A percentile compares a stretch with the other conserved stretches of the same genome.
phyloP scores from a whole-genome alignment of 2,329 filamentous ascomycete genomes.

The Epichloe gansuensis region DNA sequence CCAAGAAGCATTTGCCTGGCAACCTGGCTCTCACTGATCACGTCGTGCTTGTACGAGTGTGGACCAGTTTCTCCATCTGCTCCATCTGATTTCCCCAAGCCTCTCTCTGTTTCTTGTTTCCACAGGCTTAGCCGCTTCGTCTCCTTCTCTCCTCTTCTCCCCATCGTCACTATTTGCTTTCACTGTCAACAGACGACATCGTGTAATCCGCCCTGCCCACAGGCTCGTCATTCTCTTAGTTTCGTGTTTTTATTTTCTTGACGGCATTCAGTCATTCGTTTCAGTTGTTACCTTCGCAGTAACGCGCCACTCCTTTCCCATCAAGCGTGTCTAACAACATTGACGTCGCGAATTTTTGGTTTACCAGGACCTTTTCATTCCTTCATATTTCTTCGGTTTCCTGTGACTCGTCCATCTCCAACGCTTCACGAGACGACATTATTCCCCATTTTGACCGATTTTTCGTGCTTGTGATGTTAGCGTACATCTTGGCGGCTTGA shows the following conservation, averaged over 20 bases:
- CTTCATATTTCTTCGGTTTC: background rate
- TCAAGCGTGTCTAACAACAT: background rate
- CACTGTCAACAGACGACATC: slow-evolving; percentile 24
- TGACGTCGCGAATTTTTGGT: background rate
- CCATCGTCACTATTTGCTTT: slow-evolving; percentile 20
- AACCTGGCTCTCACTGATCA: no score
- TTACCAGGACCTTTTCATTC: background rate
- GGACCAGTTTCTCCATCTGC: slow-evolving; percentile 1
- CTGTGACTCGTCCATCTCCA: background rate
- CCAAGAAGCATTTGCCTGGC: no score
- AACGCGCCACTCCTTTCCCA: slow-evolving; percentile 3
- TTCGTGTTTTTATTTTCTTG: slow-evolving; percentile 8
- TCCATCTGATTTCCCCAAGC: slow-evolving; percentile 2
- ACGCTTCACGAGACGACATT: background rate
- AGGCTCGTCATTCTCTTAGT: slow-evolving; percentile 45
- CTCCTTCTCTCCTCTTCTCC: slow-evolving; percentile 15
- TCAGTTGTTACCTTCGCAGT: slow-evolving; percentile 8
- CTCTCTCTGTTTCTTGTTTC: slow-evolving; percentile 10
- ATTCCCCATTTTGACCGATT: background rate
- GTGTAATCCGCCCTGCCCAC: slow-evolving; percentile 36
- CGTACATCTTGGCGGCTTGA: background rate
- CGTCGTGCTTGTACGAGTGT: background rate
- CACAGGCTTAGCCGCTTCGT: slow-evolving; percentile 12
- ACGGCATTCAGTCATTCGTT: slow-evolving; percentile 28
- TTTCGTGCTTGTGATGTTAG: background rate